Conservation (phyloP, 2,329 filamentous ascomycete species). For the Ramichloridium luteum region DNA sequence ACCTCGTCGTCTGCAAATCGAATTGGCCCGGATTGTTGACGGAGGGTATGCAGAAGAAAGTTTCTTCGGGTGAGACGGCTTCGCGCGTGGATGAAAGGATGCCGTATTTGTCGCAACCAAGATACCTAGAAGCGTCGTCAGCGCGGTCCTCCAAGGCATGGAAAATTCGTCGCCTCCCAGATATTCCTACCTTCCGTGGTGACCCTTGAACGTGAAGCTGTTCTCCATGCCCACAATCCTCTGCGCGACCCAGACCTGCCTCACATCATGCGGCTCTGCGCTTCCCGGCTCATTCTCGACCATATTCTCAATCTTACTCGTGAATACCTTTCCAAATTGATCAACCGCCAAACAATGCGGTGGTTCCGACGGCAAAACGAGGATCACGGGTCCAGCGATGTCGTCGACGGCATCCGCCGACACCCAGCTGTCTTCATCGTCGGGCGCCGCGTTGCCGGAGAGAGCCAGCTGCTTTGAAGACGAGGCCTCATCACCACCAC, state of each 20-base stretch:
- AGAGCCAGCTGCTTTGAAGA: slow-evolving; percentile 24
- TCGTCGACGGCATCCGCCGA: slow-evolving; percentile 64
- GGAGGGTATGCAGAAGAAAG: slow-evolving; percentile 45
- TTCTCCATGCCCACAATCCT: slow-evolving; percentile 68
- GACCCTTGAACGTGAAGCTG: slow-evolving; percentile 69
- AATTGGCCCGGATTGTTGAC: slow-evolving; percentile 13
- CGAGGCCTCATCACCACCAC: slow-evolving; percentile 25
- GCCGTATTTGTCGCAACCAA: slow-evolving; percentile 76
- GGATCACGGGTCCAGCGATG: slow-evolving; percentile 66
- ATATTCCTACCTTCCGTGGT: slow-evolving; percentile 58
- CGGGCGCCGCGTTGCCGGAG: slow-evolving; percentile 30
- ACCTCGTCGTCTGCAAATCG: slow-evolving; percentile 35
- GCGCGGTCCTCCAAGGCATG: slow-evolving; percentile 1
- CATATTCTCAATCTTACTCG: slow-evolving; percentile 72
- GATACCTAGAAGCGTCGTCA: slow-evolving; percentile 47
- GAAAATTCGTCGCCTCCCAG: background rate
- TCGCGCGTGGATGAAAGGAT: slow-evolving; percentile 63
- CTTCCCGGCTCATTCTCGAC: slow-evolving; percentile 70
- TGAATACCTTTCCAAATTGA: slow-evolving; percentile 73
- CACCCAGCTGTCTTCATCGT: slow-evolving; percentile 81
- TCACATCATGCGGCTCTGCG: slow-evolving; percentile 87
- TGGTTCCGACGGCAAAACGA: slow-evolving; percentile 66
- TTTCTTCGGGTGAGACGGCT: slow-evolving; percentile 73
- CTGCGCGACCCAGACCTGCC: slow-evolving; percentile 90
- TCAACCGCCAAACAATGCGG: slow-evolving; percentile 74